Base-by-base conservation (phyloP, 805 yeast genomes). In the Saturnispora gosingensis region DNA sequence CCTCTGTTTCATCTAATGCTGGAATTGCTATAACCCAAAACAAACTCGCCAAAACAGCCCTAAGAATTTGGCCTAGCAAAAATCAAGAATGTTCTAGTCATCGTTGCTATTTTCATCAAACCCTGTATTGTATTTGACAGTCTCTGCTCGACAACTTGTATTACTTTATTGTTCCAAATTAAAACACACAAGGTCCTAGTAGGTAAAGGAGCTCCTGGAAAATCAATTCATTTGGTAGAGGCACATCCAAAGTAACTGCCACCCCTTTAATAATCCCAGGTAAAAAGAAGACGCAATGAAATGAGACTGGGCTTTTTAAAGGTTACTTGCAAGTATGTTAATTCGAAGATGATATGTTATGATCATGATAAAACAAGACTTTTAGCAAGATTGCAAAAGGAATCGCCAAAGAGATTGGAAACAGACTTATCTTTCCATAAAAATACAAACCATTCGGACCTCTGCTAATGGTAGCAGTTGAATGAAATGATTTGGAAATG, bases 141-240 rank as follows among this genome's bases (percentile, higher is more conserved):
- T 43, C 99, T 67, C 64, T 91, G 99, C 62, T 91, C 99, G 3
- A 91, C 95, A 9, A 90, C 89, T 3, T 77, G 67, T 1, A 70
- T 62, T 1, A 78, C 72, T 18, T 47, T 58, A 30, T 62, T 61
- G 49, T 68, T 66, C 48, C 64, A 63, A 47, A 75, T 75, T 56
- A 74, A 74, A 15, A 85, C 81, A 43, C 88, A 76, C 30, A 91
- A 68, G 0, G 96, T 80, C 42, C 76, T 78, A 0, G 98, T 89
- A 60, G 93, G 99, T 35, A 93, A 64, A 2, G 98, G 98, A 0
- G 99, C 98, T 66, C 93, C 99, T 1, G 99, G 99, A 43, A 91
- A n/a, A n/a, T 91, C 34, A 91, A 72, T 0, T 99, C 98, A 67
- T 93, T 93, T 0, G 98, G 98, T 2, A 97, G 89, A 0, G 98